These are phyloP conservation scores for Eucalyptus cladocalyx DNA, from an alignment of 345 rosid species.

Conservation along the genomic window DNA sequence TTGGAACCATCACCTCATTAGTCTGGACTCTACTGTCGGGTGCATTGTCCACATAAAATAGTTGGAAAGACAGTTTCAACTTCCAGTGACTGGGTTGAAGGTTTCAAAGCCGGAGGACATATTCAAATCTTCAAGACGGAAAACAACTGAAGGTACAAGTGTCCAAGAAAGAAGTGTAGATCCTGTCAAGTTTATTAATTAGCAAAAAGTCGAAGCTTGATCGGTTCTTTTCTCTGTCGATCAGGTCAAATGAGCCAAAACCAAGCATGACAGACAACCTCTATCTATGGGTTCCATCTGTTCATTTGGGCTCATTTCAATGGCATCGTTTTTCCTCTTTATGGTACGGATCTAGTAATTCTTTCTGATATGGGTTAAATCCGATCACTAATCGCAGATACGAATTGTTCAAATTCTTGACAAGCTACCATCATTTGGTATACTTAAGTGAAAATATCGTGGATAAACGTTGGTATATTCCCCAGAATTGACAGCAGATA, in stretches of 20 bases:
- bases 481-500: not conserved
- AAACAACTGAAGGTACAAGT: not conserved
- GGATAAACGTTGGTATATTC: not conserved
- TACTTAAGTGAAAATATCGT: not conserved
- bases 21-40: not conserved
- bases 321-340: not conserved
- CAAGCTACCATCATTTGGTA: not conserved
- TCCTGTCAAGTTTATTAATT: not conserved
- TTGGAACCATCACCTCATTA: not conserved
- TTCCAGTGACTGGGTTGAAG: not conserved
- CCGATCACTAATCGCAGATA: not conserved
- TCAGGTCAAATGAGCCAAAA: not conserved
- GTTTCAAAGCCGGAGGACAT: not conserved
- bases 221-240: not conserved
- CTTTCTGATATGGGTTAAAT: not conserved
- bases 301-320: not conserved
- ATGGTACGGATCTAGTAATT: too few species aligned
- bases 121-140: not conserved
- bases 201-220: not conserved
- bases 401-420: not conserved
- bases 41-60: not conserved
- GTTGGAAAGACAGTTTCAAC: not conserved
- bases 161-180: not conserved
- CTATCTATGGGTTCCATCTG: not conserved
- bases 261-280: not conserved